Percentiles rank a stretch among this genome's conserved stretches.
phyloP scores from a whole-genome alignment of 1,284 basidiomycete genomes.

The Naganishia albida region DNA sequence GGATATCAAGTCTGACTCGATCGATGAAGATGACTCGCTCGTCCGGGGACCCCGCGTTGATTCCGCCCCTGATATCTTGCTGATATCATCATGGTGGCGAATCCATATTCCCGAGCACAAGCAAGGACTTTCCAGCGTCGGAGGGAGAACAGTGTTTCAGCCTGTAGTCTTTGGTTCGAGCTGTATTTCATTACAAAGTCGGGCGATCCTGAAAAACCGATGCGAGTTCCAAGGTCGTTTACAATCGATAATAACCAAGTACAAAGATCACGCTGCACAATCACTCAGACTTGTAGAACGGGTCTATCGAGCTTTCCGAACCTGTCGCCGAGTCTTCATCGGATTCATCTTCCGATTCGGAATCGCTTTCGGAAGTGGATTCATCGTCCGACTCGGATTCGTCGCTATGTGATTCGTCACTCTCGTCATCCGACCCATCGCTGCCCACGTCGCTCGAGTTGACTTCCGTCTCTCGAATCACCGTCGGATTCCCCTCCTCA shows the following conservation, averaged over 20 bases:
- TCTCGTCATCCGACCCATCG: neutral
- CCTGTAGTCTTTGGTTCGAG: too few species aligned
- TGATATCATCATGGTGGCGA: too few species aligned
- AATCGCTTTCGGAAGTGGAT: neutral
- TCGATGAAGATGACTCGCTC: conserved; percentile 4
- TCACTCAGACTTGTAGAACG: too few species aligned
- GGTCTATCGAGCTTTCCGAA: neutral
- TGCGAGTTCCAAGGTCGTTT: too few species aligned
- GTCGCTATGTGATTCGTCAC: neutral
- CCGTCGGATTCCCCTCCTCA: conserved; percentile 3
- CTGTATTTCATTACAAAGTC: too few species aligned
- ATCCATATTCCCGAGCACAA: too few species aligned
- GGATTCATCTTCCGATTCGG: neutral
- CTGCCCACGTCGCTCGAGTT: neutral
- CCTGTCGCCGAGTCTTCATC: neutral
- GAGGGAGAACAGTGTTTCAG: too few species aligned
- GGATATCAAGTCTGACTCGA: neutral
- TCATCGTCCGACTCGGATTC: neutral
- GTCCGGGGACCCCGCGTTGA: conserved; percentile 3
- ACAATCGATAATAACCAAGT: too few species aligned
- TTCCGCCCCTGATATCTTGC: too few species aligned
- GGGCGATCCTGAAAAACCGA: too few species aligned
- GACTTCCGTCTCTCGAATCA: conserved; percentile 1
- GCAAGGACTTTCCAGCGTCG: too few species aligned
- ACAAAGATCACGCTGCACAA: too few species aligned